Percentiles rank a stretch among this genome's conserved stretches.
These are phyloP conservation scores for Trichophyton mentagrophytes DNA, from an alignment of 2,329 filamentous ascomycete species.

Conservation along the genomic window DNA sequence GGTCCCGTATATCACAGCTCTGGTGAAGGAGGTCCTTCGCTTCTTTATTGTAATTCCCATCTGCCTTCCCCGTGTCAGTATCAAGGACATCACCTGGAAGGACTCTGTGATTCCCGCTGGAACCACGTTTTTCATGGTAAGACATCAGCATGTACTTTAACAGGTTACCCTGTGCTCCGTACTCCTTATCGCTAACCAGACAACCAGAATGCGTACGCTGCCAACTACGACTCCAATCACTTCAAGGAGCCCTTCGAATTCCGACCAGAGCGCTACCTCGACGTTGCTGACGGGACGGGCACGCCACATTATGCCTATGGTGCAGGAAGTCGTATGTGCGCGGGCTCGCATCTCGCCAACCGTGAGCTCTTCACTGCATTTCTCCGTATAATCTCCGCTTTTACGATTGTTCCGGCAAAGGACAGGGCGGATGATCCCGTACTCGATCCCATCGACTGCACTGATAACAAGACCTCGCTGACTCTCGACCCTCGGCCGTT, in stretches of 20 bases:
- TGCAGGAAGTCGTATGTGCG: slow-evolving; percentile 51
- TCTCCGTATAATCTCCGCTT: slow-evolving; percentile 46
- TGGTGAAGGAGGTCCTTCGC: slow-evolving; percentile 66
- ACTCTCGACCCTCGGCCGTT: slow-evolving; percentile 52
- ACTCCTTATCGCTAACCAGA: background rate
- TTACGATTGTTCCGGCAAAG: slow-evolving; percentile 40
- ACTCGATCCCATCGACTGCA: slow-evolving; percentile 46
- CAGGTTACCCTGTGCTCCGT: no score
- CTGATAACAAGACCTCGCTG: slow-evolving; percentile 43
- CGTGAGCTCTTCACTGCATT: slow-evolving; percentile 51
- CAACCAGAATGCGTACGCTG: slow-evolving; percentile 55
- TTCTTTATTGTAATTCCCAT: slow-evolving; percentile 73
- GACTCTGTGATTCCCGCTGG: slow-evolving; percentile 56
- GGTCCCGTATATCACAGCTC: slow-evolving; percentile 60
- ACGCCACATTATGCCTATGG: slow-evolving; percentile 52
- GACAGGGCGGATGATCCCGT: slow-evolving; percentile 39
- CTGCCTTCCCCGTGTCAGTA: slow-evolving; percentile 58
- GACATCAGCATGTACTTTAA: no score
- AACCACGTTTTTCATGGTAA: slow-evolving; percentile 66
- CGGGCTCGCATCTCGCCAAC: slow-evolving; percentile 50
- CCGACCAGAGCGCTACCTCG: slow-evolving; percentile 58
- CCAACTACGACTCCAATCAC: slow-evolving; percentile 57
- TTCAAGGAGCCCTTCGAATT: slow-evolving; percentile 53
- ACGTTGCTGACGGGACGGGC: slow-evolving; percentile 38
- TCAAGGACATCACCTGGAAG: slow-evolving; percentile 59